These are phyloP conservation scores for Xylaria scruposa DNA, from an alignment of 495 filamentous ascomycete genomes.

Conservation along the genomic window DNA sequence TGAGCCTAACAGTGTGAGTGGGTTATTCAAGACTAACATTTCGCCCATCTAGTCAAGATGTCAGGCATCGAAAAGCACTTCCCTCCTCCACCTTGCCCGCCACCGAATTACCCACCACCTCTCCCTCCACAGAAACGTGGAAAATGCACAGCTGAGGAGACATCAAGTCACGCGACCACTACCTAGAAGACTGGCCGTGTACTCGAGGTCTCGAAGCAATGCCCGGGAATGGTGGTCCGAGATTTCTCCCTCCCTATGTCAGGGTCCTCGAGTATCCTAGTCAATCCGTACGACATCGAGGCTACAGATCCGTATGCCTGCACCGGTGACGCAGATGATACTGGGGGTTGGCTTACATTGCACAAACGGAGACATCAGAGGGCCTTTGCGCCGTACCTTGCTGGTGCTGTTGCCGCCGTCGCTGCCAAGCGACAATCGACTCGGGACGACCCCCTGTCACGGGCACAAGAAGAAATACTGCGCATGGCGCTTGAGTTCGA, in stretches of 20 bases:
- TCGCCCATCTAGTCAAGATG: background rate
- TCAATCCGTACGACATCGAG: conserved; percentile 13
- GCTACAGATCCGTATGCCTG: background rate
- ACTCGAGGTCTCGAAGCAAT: background rate
- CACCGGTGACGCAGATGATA: background rate
- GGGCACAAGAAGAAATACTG: background rate
- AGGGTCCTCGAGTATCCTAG: background rate
- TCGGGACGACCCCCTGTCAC: background rate
- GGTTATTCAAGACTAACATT: background rate
- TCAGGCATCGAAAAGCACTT: background rate
- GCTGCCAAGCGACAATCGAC: background rate
- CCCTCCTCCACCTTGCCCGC: conserved; percentile 10
- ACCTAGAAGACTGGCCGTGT: conserved; percentile 8
- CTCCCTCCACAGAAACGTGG: background rate
- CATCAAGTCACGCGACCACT: background rate
- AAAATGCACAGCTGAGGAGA: background rate
- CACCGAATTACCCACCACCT: conserved; percentile 8
- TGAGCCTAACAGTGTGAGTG: background rate
- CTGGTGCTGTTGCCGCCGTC: background rate
- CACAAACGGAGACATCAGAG: conserved; percentile 16
- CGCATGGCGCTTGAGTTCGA: conserved; percentile 3
- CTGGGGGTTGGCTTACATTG: conserved; percentile 6
- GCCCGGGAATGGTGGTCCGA: background rate
- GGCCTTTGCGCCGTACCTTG: background rate
- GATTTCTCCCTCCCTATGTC: conserved; percentile 12